Evolutionary conservation across 768 basidiomycete genomes (phyloP).

Genomic region (Boletus sensibilis): DNA sequence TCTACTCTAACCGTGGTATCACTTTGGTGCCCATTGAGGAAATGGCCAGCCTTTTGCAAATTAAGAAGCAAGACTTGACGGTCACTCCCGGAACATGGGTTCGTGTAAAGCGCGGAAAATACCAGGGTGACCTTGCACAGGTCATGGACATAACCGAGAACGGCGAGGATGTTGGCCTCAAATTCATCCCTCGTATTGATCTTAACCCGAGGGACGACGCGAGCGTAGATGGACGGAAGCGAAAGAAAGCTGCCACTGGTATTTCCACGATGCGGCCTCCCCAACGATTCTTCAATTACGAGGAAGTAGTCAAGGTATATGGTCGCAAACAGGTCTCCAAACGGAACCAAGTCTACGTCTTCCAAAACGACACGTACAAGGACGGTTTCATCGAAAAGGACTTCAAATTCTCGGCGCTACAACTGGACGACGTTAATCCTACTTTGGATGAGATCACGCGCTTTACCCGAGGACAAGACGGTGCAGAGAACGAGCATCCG

Average conservation of each 20-base stretch:
- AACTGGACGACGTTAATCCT: conserved; percentile 87
- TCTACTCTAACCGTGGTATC: conserved; percentile 82
- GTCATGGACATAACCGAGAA: conserved; percentile 93
- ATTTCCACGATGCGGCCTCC: conserved; percentile 75
- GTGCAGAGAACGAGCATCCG: conserved; percentile 59
- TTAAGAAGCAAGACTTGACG: conserved; percentile 90
- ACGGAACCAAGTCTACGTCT: conserved; percentile 75
- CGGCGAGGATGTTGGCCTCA: conserved; percentile 87
- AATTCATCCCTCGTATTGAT: conserved; percentile 97
- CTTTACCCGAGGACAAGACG: conserved; percentile 77
- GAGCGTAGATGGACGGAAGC: conserved; percentile 67
- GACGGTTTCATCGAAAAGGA: conserved; percentile 98
- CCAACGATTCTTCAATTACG: conserved; percentile 89
- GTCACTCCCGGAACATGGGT: conserved; percentile 92
- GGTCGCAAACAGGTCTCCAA: conserved; percentile 75
- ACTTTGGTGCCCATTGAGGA: conserved; percentile 92
- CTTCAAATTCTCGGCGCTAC: conserved; percentile 75
- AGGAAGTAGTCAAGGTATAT: conserved; percentile 86
- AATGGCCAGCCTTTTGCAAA: conserved; percentile 94
- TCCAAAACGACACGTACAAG: conserved; percentile 90
- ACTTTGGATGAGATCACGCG: conserved; percentile 95
- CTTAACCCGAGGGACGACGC: conserved; percentile 84
- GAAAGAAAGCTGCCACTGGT: conserved; percentile 60
- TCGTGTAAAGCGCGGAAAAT: conserved; percentile 89
- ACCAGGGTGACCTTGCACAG: conserved; percentile 92